Percentiles rank a stretch among this genome's conserved stretches.
Evolutionary conservation across 225 moss, liverwort and hornwort genomes (phyloP).

Genomic region (Polytrichum formosum): DNA sequence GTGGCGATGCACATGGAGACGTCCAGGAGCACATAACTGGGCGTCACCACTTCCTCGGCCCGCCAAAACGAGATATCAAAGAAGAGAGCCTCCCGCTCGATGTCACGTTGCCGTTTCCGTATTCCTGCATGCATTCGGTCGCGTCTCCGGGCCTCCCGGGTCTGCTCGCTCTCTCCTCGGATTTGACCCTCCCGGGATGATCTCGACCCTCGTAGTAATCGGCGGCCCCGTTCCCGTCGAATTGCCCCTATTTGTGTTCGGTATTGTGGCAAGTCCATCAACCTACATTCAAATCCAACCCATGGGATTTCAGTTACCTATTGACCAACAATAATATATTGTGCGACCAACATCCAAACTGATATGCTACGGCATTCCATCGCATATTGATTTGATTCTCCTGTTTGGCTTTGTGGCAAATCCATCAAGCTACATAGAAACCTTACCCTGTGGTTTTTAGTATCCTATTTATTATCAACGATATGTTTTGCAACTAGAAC

Average conservation of each 20-base stretch:
- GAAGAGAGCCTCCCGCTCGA: constrained; percentile 46
- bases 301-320: too few relatives aligned
- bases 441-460: neutral
- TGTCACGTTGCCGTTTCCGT: constrained; percentile 29
- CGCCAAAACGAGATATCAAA: constrained; percentile 63
- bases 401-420: neutral
- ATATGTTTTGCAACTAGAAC: neutral
- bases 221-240: constrained; percentile 5
- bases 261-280: neutral
- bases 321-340: neutral
- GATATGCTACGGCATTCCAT: neutral
- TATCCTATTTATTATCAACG: neutral
- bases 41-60: constrained; percentile 26
- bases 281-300: neutral
- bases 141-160: neutral
- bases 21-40: constrained; percentile 7
- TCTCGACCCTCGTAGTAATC: neutral
- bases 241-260: neutral
- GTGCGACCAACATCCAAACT: neutral
- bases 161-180: neutral
- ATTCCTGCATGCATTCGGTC: constrained; percentile 30
- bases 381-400: too few relatives aligned
- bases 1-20: constrained; percentile 28
- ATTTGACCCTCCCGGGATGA: constrained; percentile 1
- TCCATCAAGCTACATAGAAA: neutral